Evolutionary conservation across 192 early-diverging fungal genomes (phyloP), one percentile per base, ranked within the genome.

Genomic region (Pilobolus umbonatus): DNA sequence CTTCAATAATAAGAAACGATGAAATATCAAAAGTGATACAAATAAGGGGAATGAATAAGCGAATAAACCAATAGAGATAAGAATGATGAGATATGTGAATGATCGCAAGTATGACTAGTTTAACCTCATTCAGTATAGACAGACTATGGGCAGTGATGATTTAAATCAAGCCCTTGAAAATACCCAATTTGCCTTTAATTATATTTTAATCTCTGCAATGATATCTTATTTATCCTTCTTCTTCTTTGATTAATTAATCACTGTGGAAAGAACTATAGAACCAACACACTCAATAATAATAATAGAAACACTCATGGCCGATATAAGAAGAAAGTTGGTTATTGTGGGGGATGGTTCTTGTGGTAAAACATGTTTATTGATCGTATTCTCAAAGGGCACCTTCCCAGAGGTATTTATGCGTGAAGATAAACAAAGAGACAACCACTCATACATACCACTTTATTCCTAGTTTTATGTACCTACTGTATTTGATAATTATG

Each of bases 401-500:
- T 96, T 96, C 77, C 93, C 93, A 59, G 85, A 89, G 73, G 86
- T 87, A 72, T 64, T 77, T 77, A 22, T 48, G 14, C 22, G 26
- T 48, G 31, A n/a, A 14, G 42, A 43, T 44, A n/a, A 11, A 32
- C 2, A 29, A 36, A 69, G 51, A n/a, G 48, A 43, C 62, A 73
- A 26, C 56, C 64, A 15, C 10, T 10, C n/a, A 26, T 8, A 36
- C 38, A n/a, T n/a, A n/a, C n/a, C n/a, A n/a, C n/a, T n/a, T n/a
- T n/a, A n/a, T n/a, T n/a, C n/a, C n/a, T n/a, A 60, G 71, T 68
- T 77, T 31, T 89, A 92, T 68, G 81, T 88, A 24, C 95, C 95
- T 6, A 97, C 95, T 3, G 88, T 95, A 35, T 96, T 94, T 73
- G 92, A 98, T 50, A 95, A 88, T 74, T 89, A 87, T 64, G 88